Conservation (phyloP, 73 alveolate genomes). For the Paramecium sonneborni region DNA sequence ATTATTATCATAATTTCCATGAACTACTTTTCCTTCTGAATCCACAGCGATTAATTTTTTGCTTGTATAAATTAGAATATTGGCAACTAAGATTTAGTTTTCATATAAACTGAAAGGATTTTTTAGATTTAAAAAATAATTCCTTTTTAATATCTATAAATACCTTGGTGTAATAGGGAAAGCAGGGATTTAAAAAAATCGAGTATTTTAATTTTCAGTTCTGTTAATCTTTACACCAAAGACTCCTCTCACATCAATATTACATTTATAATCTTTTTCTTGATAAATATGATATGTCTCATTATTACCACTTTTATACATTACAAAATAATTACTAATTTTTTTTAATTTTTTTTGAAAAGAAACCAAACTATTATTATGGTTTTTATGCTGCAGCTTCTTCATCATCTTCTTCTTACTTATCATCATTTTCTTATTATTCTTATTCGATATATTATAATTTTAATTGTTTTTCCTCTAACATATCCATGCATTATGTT, state of each 20-base stretch:
- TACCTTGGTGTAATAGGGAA: constrained; percentile 2
- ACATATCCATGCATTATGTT: not conserved
- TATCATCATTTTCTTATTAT: not conserved
- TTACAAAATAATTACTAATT: not conserved
- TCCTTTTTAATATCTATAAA: not conserved
- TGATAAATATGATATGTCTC: not conserved
- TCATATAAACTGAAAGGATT: not conserved
- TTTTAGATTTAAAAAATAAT: not conserved
- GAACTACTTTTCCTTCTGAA: constrained; percentile 1
- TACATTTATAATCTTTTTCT: not conserved
- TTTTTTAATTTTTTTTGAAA: not conserved
- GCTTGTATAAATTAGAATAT: not conserved
- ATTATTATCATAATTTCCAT: not conserved
- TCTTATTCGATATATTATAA: not conserved
- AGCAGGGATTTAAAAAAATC: not conserved
- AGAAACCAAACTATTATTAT: not conserved
- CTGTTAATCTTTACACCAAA: constrained; percentile 35
- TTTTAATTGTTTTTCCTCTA: not conserved
- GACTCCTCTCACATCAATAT: constrained; percentile 21
- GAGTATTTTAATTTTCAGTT: not conserved
- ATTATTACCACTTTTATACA: not conserved
- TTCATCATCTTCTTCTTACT: constrained; percentile 10
- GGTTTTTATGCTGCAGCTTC: not conserved
- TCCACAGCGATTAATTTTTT: not conserved
- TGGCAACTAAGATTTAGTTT: not conserved